phyloP scores from a whole-genome alignment of 495 filamentous ascomycete species.

The Neurospora sp. region DNA sequence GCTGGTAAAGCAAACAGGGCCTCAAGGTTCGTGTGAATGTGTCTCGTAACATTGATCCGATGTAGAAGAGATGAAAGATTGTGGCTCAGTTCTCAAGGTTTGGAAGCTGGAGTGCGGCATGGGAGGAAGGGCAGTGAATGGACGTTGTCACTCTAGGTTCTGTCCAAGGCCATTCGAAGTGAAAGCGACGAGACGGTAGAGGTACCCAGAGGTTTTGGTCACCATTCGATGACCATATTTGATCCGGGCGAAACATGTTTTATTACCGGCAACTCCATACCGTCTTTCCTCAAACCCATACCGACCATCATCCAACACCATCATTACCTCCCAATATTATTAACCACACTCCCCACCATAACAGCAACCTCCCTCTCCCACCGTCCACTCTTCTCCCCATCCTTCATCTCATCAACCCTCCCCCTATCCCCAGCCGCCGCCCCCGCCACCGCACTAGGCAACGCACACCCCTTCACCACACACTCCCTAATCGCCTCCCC shows the following conservation, averaged over 20 bases:
- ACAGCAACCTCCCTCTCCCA: conserved; percentile 95
- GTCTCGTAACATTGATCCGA: not conserved
- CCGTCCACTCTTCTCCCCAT: conserved; percentile 10
- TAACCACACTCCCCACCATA: conserved; percentile 71
- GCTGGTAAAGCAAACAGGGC: not conserved
- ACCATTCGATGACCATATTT: not conserved
- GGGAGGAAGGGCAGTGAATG: not conserved
- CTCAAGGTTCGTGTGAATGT: not conserved
- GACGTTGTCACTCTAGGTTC: not conserved
- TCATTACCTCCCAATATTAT: conserved; percentile 31
- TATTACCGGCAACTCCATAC: not conserved
- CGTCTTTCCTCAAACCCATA: not conserved
- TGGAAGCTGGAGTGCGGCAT: not conserved
- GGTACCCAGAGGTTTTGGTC: not conserved
- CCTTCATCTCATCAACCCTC: conserved; percentile 31
- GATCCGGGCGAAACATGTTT: not conserved
- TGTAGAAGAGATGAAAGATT: not conserved
- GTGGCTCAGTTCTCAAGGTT: not conserved
- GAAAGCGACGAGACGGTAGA: not conserved
- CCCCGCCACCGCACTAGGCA: conserved; percentile 35
- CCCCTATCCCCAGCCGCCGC: conserved; percentile 24
- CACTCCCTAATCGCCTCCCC: conserved; percentile 71
- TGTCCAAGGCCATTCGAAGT: not conserved
- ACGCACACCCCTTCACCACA: conserved; percentile 62
- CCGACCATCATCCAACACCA: not conserved